These are phyloP conservation scores for Nitzschia sp. DNA, from an alignment of 108 stramenopile species.

Conservation along the genomic window DNA sequence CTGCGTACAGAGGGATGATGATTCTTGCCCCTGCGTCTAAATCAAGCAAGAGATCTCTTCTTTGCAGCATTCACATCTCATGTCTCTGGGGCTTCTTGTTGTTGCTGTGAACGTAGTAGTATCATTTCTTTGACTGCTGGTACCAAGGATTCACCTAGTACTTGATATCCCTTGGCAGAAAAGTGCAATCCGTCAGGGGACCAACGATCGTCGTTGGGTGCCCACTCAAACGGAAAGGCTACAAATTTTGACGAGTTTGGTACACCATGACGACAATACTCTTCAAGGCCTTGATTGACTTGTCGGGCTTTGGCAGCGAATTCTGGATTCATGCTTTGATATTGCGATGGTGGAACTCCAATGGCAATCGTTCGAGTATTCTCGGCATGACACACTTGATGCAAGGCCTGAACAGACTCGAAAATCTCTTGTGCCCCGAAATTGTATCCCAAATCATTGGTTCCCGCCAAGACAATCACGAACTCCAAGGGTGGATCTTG, in stretches of 20 bases:
- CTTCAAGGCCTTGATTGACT: conserved; percentile 48
- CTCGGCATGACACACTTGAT: conserved; percentile 24
- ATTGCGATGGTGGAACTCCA: conserved; percentile 68
- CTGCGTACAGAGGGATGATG: no score
- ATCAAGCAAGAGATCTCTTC: no score
- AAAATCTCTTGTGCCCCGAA: conserved; percentile 35
- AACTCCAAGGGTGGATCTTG: conserved; percentile 47
- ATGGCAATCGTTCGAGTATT: conserved; percentile 57
- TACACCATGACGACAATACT: conserved; percentile 27
- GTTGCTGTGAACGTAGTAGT: neutral
- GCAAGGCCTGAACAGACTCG: conserved; percentile 35
- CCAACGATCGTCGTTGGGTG: conserved; percentile 38
- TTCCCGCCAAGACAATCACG: conserved; percentile 65
- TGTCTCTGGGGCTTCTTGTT: no score
- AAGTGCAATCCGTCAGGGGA: conserved; percentile 68
- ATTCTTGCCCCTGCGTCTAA: no score
- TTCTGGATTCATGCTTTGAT: conserved; percentile 38
- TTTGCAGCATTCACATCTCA: no score
- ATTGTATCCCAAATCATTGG: conserved; percentile 69
- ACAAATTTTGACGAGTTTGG: conserved; percentile 21
- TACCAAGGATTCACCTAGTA: conserved; percentile 54
- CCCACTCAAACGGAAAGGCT: conserved; percentile 58
- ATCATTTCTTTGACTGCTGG: conserved; percentile 39
- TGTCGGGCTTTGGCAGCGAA: conserved; percentile 28
- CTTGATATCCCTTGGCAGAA: conserved; percentile 58